phyloP scores from a whole-genome alignment of 2,329 filamentous ascomycete species.

The Claviceps fusiformis region DNA sequence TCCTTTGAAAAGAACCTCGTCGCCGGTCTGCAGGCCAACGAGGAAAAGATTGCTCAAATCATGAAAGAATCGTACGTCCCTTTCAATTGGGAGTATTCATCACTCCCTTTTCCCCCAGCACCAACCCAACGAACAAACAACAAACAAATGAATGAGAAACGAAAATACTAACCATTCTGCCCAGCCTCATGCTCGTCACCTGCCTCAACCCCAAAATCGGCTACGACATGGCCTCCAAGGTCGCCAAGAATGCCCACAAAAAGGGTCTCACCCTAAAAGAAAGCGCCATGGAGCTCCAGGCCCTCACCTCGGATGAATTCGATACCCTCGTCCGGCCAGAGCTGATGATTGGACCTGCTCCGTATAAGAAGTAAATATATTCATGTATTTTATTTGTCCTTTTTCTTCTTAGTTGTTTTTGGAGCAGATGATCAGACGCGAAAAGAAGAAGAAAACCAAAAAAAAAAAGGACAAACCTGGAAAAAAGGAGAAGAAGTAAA shows the following conservation, averaged over 20 bases:
- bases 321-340: constrained; percentile 82
- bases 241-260: constrained; percentile 98
- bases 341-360: constrained; percentile 79
- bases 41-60: constrained; percentile 77
- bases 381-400: too few relatives aligned
- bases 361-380: too few relatives aligned
- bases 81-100: too few relatives aligned
- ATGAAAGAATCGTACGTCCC: constrained; percentile 78
- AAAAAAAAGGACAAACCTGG: too few relatives aligned
- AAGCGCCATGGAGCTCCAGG: constrained; percentile 85
- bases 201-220: constrained; percentile 96
- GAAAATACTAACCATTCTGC: neutral
- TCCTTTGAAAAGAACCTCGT: constrained; percentile 94
- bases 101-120: too few relatives aligned
- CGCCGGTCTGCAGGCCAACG: constrained; percentile 76
- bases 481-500: too few relatives aligned
- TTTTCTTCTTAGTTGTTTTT: too few relatives aligned
- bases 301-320: constrained; percentile 78
- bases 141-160: neutral
- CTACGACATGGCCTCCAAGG: constrained; percentile 94
- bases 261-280: constrained; percentile 90
- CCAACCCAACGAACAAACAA: neutral
- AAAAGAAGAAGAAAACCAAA: too few relatives aligned
- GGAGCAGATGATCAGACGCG: too few relatives aligned
- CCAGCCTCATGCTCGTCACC: constrained; percentile 90